phyloP scores from a whole-genome alignment of 352 stramenopile species.

The Phytophthora uliginosa region DNA sequence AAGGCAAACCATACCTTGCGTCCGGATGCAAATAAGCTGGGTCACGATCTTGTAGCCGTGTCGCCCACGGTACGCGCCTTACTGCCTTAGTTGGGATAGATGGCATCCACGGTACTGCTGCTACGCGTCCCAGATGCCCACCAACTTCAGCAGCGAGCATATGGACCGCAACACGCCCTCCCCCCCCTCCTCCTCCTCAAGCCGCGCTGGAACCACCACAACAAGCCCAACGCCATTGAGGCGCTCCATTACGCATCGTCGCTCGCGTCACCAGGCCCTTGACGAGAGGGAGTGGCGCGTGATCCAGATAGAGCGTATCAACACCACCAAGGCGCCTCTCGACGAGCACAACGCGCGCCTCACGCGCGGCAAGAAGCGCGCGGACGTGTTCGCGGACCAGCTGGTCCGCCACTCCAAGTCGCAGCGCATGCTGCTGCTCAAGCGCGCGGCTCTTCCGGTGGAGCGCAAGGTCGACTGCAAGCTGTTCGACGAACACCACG shows the following conservation, averaged over 20 bases:
- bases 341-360: conserved; percentile 78
- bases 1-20: no score
- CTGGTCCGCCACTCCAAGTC: conserved; percentile 84
- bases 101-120: no score
- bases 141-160: conserved; percentile 89
- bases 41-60: no score
- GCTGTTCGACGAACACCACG: conserved; percentile 87
- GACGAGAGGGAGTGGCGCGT: conserved; percentile 88
- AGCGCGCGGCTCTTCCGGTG: conserved; percentile 86
- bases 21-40: no score
- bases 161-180: conserved; percentile 84
- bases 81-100: no score
- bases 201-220: conserved; percentile 84
- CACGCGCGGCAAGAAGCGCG: conserved; percentile 83
- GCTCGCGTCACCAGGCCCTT: conserved; percentile 74
- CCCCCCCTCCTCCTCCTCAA: conserved; percentile 84
- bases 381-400: conserved; percentile 85
- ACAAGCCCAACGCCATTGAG: conserved; percentile 90
- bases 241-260: conserved; percentile 80
- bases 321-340: conserved; percentile 70
- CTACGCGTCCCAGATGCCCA: conserved; percentile 62
- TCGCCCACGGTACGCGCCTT: no score
- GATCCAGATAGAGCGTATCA: conserved; percentile 68
- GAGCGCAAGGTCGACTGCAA: conserved; percentile 85
- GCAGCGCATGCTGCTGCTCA: conserved; percentile 89